These are phyloP conservation scores for Heritiera fomes DNA, from an alignment of 345 rosid species.

Conservation along the genomic window DNA sequence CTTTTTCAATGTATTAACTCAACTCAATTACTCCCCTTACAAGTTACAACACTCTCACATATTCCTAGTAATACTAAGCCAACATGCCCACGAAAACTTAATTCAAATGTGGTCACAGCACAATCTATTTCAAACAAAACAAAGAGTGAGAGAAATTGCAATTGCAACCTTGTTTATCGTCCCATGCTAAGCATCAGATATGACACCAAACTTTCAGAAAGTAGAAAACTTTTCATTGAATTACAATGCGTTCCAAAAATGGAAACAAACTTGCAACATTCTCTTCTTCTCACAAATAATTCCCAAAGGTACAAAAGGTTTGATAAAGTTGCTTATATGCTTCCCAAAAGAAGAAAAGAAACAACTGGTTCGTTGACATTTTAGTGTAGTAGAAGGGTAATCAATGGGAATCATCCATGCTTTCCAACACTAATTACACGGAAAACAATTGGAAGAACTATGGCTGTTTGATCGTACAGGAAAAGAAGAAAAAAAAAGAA, in stretches of 20 bases:
- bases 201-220: not conserved
- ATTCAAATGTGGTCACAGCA: not conserved
- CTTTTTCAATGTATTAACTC: too few species aligned
- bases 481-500: not conserved
- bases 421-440: slow-evolving; percentile 34
- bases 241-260: too few species aligned
- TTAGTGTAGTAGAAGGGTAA: not conserved
- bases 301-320: too few species aligned
- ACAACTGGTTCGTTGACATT: not conserved
- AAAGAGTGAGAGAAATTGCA: not conserved
- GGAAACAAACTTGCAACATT: too few species aligned
- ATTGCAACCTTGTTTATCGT: not conserved
- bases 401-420: slow-evolving; percentile 29
- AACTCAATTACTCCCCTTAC: too few species aligned
- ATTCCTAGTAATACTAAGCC: not conserved
- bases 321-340: too few species aligned
- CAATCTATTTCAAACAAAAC: too few species aligned
- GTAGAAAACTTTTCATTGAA: not conserved
- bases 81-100: not conserved
- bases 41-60: not conserved
- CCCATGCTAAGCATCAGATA: not conserved
- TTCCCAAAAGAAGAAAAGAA: too few species aligned
- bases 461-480: slow-evolving; percentile 12
- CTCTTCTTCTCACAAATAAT: too few species aligned
- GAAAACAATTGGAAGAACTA: slow-evolving; percentile 32